Evolutionary conservation across 345 rosid genomes (phyloP).

Genomic region (Moricandia moricandioides): DNA sequence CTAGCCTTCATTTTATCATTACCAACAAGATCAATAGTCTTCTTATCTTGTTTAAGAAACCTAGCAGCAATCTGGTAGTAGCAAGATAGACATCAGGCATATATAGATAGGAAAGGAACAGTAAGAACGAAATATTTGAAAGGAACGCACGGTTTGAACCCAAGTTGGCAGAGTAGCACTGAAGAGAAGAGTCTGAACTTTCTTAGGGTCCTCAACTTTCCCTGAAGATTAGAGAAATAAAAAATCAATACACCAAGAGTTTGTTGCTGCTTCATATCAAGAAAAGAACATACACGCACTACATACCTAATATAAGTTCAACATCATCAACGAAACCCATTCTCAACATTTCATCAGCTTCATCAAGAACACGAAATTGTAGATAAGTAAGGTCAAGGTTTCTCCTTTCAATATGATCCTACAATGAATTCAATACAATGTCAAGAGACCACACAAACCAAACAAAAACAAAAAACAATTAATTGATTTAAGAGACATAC

Average conservation of each 20-base stretch:
- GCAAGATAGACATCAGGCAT: constrained; percentile 21
- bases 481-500: constrained; percentile 33
- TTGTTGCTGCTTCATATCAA: neutral
- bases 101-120: neutral
- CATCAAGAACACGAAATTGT: constrained; percentile 92
- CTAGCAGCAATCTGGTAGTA: constrained; percentile 55
- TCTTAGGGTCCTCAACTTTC: constrained; percentile 73
- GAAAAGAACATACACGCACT: neutral
- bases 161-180: constrained; percentile 92
- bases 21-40: constrained; percentile 96
- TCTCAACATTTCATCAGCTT: constrained; percentile 97
- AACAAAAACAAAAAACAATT: neutral
- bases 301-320: constrained; percentile 82
- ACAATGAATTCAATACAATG: neutral
- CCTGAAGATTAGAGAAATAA: constrained; percentile 44
- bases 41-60: constrained; percentile 72
- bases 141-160: constrained; percentile 74
- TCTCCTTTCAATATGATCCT: constrained; percentile 87
- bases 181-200: constrained; percentile 97
- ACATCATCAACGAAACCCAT: constrained; percentile 99
- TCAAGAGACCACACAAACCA: constrained; percentile 6
- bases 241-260: neutral
- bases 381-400: constrained; percentile 63
- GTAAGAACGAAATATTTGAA: neutral
- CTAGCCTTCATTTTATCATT: constrained; percentile 98